phyloP scores from a whole-genome alignment of 306 rosid genomes.

The Corylus americana region DNA sequence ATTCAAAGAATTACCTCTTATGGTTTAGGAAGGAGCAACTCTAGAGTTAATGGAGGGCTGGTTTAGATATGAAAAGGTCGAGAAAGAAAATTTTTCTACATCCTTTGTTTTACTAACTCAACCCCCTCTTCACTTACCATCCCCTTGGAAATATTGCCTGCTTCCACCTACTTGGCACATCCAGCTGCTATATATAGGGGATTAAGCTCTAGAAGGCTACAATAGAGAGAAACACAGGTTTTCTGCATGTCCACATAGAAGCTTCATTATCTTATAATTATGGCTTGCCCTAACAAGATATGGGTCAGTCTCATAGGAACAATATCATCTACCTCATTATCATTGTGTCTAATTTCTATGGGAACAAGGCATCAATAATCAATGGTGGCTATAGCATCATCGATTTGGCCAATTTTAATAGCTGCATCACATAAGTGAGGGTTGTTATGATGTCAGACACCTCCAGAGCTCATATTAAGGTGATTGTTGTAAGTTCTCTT shows the following conservation, averaged over 20 bases:
- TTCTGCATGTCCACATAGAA: not conserved
- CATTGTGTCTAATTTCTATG: not conserved
- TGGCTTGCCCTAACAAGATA: not conserved
- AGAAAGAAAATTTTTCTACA: not conserved
- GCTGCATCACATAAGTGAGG: not conserved
- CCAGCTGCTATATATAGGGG: not conserved
- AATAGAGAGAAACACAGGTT: not conserved
- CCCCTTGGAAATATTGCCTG: not conserved
- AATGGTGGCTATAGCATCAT: not conserved
- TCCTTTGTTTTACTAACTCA: not conserved
- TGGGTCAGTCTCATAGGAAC: not conserved
- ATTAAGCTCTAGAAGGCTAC: not conserved
- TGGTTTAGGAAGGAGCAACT: not conserved
- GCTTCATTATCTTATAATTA: not conserved
- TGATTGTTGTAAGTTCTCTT: not conserved
- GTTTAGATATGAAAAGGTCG: not conserved
- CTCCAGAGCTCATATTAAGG: not conserved
- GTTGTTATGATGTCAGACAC: not conserved
- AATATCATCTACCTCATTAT: not conserved
- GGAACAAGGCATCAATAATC: not conserved
- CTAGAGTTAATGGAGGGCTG: not conserved
- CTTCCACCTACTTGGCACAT: not conserved
- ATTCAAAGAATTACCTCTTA: not conserved
- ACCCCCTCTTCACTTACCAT: not conserved
- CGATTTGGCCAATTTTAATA: not conserved